phyloP scores from a whole-genome alignment of 345 rosid genomes.

The Brassica juncea region DNA sequence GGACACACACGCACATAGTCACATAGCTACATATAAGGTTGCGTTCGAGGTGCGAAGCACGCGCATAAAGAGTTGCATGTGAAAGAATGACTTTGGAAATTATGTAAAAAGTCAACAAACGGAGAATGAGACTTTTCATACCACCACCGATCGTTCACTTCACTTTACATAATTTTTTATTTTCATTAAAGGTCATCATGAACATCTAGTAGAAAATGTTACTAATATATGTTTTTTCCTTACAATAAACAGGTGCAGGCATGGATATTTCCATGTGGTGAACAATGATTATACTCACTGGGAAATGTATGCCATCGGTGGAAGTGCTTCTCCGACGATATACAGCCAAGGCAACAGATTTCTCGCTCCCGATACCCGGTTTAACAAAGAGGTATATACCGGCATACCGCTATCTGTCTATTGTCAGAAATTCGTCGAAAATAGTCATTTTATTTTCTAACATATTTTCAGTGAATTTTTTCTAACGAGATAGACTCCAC shows the following conservation, averaged over 20 bases:
- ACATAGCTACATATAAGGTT: neutral
- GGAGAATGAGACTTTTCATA: slow-evolving; percentile 19
- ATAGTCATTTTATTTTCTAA: too few relatives aligned
- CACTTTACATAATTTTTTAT: neutral
- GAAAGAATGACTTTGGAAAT: slow-evolving; percentile 19
- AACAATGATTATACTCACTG: slow-evolving; percentile 87
- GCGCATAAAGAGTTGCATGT: slow-evolving; percentile 27
- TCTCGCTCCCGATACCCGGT: slow-evolving; percentile 59
- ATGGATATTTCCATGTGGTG: slow-evolving; percentile 84
- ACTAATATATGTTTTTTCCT: neutral
- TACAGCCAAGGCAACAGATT: slow-evolving; percentile 83
- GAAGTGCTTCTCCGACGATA: slow-evolving; percentile 78
- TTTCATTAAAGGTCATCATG: neutral
- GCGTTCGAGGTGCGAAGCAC: slow-evolving; percentile 6
- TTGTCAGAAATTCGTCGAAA: too few relatives aligned
- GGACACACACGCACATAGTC: neutral
- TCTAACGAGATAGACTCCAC: too few relatives aligned
- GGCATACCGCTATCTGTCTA: too few relatives aligned
- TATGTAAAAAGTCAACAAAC: slow-evolving; percentile 27
- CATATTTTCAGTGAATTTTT: too few relatives aligned
- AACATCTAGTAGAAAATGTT: neutral
- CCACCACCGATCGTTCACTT: slow-evolving; percentile 13
- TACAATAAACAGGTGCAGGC: slow-evolving; percentile 58
- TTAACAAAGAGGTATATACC: slow-evolving; percentile 56
- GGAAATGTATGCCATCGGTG: slow-evolving; percentile 88